phyloP scores from a whole-genome alignment of 805 yeast species.

The Pichia kluyveri region DNA sequence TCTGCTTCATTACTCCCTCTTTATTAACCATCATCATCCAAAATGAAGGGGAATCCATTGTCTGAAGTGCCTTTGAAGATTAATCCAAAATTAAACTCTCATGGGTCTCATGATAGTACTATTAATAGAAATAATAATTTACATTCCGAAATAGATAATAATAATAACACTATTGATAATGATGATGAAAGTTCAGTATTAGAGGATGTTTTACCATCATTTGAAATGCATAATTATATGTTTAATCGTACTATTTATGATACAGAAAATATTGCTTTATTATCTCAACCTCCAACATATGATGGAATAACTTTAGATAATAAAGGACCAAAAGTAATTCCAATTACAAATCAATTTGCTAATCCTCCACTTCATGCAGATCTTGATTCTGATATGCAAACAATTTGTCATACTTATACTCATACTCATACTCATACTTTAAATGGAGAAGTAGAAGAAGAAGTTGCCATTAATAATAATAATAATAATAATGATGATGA shows the following conservation, averaged over 20 bases:
- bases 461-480: no score
- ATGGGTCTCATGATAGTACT: no score
- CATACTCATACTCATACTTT: no score
- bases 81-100: neutral
- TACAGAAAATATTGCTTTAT: slow-evolving; percentile 5
- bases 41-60: no score
- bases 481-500: neutral
- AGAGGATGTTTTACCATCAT: slow-evolving; percentile 55
- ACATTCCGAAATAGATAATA: neutral
- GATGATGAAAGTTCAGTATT: neutral
- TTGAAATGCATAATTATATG: slow-evolving; percentile 52
- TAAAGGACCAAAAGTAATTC: neutral
- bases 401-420: no score
- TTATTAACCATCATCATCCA: no score
- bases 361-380: no score
- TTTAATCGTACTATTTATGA: slow-evolving; percentile 18
- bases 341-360: neutral
- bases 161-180: no score
- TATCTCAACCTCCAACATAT: slow-evolving; percentile 18
- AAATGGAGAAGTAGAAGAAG: no score
- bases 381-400: no score
- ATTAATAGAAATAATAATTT: neutral
- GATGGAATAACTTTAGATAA: slow-evolving; percentile 3
- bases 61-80: neutral
- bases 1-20: no score